Conservation (phyloP, 441 rosid genomes). For the Isatis lusitanica region DNA sequence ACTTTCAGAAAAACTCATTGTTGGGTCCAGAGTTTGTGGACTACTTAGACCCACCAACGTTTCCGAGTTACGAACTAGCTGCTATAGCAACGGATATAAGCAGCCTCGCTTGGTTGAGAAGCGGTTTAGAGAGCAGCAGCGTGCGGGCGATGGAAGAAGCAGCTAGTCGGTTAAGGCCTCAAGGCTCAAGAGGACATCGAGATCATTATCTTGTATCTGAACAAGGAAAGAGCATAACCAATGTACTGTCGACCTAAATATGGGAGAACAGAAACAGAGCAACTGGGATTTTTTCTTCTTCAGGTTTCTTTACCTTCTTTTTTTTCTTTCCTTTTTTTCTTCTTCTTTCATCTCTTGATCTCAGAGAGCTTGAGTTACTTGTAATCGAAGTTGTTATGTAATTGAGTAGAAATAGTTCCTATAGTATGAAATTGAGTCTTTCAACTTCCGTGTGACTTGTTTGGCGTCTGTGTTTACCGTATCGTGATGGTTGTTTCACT, state of each 20-base stretch:
- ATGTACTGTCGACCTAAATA: conserved; percentile 39
- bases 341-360: conserved; percentile 6
- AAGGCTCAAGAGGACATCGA: conserved; percentile 43
- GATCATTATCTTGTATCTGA: conserved; percentile 46
- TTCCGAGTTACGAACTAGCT: conserved; percentile 81
- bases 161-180: conserved; percentile 42
- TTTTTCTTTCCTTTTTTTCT: neutral
- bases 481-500: conserved; percentile 11
- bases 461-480: neutral
- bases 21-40: conserved; percentile 88
- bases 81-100: conserved; percentile 81
- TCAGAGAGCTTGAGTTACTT: conserved; percentile 23
- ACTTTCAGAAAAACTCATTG: conserved; percentile 43
- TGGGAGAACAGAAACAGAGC: conserved; percentile 16
- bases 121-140: conserved; percentile 70
- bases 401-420: conserved; percentile 30
- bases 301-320: neutral
- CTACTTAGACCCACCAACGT: conserved; percentile 57
- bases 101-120: conserved; percentile 81
- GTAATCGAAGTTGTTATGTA: conserved; percentile 33
- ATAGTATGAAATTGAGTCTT: neutral
- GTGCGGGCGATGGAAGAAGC: conserved; percentile 49
- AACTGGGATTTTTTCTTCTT: neutral
- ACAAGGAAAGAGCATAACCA: conserved; percentile 40
- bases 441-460: conserved; percentile 1